Conservation (phyloP, 2,329 filamentous ascomycete species). For the Capronia americana region DNA sequence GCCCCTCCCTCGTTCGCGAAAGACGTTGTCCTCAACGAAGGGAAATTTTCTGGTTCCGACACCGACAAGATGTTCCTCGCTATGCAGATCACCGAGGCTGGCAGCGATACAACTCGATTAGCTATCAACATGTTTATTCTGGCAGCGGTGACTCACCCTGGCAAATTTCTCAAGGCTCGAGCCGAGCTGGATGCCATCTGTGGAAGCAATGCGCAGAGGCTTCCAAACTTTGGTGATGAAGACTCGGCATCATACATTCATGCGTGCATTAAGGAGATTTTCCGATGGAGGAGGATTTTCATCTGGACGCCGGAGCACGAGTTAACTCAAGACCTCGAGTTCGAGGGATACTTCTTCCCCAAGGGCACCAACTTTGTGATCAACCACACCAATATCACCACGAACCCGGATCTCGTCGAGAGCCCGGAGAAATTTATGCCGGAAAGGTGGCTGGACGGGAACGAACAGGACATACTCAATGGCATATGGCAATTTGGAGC, state of each 20-base stretch:
- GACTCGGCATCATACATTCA: slow-evolving; percentile 41
- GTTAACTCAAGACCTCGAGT: slow-evolving; percentile 41
- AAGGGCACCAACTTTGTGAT: slow-evolving; percentile 45
- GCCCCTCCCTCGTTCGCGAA: slow-evolving; percentile 48
- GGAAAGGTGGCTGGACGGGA: slow-evolving; percentile 48
- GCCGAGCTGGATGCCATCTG: slow-evolving; percentile 37
- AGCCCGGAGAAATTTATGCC: slow-evolving; percentile 44
- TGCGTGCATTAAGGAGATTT: slow-evolving; percentile 42
- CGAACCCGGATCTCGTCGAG: slow-evolving; percentile 39
- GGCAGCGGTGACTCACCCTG: slow-evolving; percentile 41
- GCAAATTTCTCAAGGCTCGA: slow-evolving; percentile 39
- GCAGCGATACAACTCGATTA: slow-evolving; percentile 54
- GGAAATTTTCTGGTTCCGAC: slow-evolving; percentile 44
- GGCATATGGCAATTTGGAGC: slow-evolving; percentile 47
- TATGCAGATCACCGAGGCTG: slow-evolving; percentile 51
- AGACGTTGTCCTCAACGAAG: slow-evolving; percentile 45
- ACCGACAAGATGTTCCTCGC: slow-evolving; percentile 52
- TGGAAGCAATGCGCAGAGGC: slow-evolving; percentile 30
- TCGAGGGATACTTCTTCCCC: slow-evolving; percentile 43
- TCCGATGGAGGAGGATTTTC: slow-evolving; percentile 44
- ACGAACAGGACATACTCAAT: slow-evolving; percentile 42
- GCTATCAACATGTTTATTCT: slow-evolving; percentile 45
- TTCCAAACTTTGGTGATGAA: slow-evolving; percentile 40
- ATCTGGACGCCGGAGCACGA: slow-evolving; percentile 40
- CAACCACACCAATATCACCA: slow-evolving; percentile 44